A percentile compares a stretch with the other conserved stretches of the same genome.
Conservation (phyloP, 1,284 basidiomycete genomes). For the Anthracocystis walkeri region DNA sequence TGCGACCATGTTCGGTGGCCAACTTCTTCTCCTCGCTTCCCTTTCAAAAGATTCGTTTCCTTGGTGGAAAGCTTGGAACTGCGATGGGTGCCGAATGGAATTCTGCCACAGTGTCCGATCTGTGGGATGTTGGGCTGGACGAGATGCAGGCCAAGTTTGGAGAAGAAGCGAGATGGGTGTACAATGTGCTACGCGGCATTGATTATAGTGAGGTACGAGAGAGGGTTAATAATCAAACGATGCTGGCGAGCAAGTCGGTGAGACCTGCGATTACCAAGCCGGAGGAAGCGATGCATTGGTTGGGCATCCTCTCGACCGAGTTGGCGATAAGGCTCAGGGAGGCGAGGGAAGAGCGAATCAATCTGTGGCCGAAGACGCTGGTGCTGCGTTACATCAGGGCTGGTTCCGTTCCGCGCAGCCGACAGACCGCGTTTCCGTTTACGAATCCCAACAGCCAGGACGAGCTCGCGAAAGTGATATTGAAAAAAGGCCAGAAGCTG, state of each 20-base stretch:
- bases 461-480: slow-evolving; percentile 75
- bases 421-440: slow-evolving; percentile 84
- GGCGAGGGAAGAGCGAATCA: slow-evolving; percentile 76
- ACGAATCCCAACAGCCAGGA: slow-evolving; percentile 44
- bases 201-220: slow-evolving; percentile 85
- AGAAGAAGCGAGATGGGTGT: slow-evolving; percentile 80
- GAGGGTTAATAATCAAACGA: slow-evolving; percentile 61
- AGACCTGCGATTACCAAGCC: slow-evolving; percentile 52
- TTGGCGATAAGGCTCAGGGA: slow-evolving; percentile 85
- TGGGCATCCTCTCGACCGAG: slow-evolving; percentile 89
- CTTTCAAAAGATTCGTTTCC: slow-evolving; percentile 78
- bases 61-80: slow-evolving; percentile 93
- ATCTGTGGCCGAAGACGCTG: slow-evolving; percentile 89
- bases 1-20: slow-evolving; percentile 54
- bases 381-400: slow-evolving; percentile 73
- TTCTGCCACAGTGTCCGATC: slow-evolving; percentile 83
- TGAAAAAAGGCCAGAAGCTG: slow-evolving; percentile 81
- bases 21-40: slow-evolving; percentile 60
- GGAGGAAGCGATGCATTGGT: slow-evolving; percentile 78
- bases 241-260: slow-evolving; percentile 66
- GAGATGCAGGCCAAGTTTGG: slow-evolving; percentile 87
- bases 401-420: slow-evolving; percentile 79
- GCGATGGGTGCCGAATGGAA: slow-evolving; percentile 88
- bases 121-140: slow-evolving; percentile 73
- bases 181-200: slow-evolving; percentile 83